Base-by-base conservation (phyloP, 73 alveolate genomes). In the Diophrys sp. region DNA sequence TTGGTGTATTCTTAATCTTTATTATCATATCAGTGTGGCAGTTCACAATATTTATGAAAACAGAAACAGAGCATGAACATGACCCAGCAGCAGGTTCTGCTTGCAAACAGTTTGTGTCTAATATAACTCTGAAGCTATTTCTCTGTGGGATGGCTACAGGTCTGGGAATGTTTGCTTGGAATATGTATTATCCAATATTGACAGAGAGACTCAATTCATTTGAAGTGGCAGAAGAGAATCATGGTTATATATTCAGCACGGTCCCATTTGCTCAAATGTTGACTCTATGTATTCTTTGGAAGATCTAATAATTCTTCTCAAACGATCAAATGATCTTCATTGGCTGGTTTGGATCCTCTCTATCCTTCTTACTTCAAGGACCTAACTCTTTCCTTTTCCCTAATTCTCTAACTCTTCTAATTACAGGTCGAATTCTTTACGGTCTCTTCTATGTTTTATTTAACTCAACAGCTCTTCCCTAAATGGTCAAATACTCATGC, bases 111-210 rank as follows among this genome's bases (percentile, higher is more conserved):
- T 18, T 44, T 44, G 62, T 44, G 62, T 11, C n/a, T 44, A 44
- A 44, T 44, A 18, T 44, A 11, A 44, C 62, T 44, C 62, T 11
- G 5, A 44, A 44, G 62, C n/a, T 44, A 18, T 44, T 44, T 44
- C 62, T 44, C 62, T 44, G 62, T 44, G 62, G 62, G 62, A 44
- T 44, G 62, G 62, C 62, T 5, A 44, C 62, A 11, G 62, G 62
- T 5, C 5, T 44, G 62, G 62, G 62, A 11, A 44, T 44, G 62
- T 44, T 44, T 44, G 62, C 62, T 11, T 44, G 62, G 62, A 44
- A 44, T 44, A 44, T 44, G 62, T 44, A 11, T 44, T 44, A 44
- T 44, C 62, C 62, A 5, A 44, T 44, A 44, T 44, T 44, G 62
- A 44, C 62, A 11, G 62, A 44, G 5, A 44, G 62, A 44, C 62